Evolutionary conservation across 2,329 filamentous ascomycete species (phyloP).

Genomic region (Pseudofabraea citricarpa): DNA sequence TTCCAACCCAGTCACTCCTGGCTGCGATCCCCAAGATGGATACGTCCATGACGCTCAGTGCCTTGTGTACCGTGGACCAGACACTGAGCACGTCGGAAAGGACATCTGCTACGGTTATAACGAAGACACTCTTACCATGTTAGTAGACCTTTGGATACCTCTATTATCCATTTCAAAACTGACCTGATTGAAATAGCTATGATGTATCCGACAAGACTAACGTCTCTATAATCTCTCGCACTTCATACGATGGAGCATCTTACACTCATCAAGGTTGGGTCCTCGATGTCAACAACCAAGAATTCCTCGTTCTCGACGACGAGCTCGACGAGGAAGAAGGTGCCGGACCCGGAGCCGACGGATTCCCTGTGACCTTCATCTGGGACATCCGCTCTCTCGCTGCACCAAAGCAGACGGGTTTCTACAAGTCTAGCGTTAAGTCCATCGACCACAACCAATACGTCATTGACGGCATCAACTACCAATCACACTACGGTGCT

Average conservation of each 20-base stretch:
- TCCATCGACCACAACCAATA: constrained; percentile 44
- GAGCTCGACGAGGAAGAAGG: constrained; percentile 44
- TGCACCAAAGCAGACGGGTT: constrained; percentile 35
- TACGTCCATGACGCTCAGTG: constrained; percentile 39
- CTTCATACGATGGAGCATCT: constrained; percentile 42
- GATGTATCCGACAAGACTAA: constrained; percentile 39
- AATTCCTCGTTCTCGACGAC: constrained; percentile 47
- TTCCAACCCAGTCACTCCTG: constrained; percentile 39
- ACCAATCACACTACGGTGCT: constrained; percentile 45
- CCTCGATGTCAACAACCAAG: constrained; percentile 29
- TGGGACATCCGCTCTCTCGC: constrained; percentile 39
- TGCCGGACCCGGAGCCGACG: constrained; percentile 34
- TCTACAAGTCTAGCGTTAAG: constrained; percentile 33
- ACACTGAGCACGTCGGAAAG: constrained; percentile 13
- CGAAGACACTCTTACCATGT: constrained; percentile 34
- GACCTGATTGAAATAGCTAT: constrained; percentile 11
- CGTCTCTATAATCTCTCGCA: constrained; percentile 39
- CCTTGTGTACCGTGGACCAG: constrained; percentile 16
- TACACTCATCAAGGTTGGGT: constrained; percentile 47
- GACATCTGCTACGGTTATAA: constrained; percentile 19
- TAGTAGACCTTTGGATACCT: not conserved
- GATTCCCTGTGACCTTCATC: constrained; percentile 45
- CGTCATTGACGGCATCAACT: constrained; percentile 34
- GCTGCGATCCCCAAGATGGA: constrained; percentile 41
- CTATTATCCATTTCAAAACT: not conserved